Conservation (phyloP, 139 green algal genomes). For the Closterium sp. region DNA sequence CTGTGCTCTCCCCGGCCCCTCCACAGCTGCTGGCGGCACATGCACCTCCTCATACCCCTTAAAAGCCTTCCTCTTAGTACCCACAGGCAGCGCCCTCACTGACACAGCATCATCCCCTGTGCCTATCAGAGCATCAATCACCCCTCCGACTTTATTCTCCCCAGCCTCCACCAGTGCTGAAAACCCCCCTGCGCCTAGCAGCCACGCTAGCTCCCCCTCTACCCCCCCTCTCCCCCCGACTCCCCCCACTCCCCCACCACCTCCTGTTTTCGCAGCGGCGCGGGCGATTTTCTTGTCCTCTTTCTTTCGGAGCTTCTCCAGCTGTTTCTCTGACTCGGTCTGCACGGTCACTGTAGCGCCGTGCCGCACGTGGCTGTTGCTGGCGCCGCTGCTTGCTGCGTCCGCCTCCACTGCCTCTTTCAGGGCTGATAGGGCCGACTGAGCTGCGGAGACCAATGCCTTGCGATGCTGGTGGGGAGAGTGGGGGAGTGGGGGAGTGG, state of each 20-base stretch:
- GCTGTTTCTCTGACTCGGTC: conserved; percentile 40
- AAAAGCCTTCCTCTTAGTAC: conserved; percentile 69
- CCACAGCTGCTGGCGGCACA: conserved; percentile 68
- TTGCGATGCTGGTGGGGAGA: conserved; percentile 9
- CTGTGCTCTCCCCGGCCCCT: background rate
- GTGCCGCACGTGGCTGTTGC: background rate
- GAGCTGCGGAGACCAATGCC: background rate
- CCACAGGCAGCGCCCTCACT: conserved; percentile 67
- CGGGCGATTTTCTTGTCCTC: conserved; percentile 39
- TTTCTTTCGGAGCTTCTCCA: conserved; percentile 47
- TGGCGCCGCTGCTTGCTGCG: background rate
- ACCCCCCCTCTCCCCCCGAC: background rate
- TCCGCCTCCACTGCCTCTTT: background rate
- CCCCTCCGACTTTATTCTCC: conserved; percentile 20
- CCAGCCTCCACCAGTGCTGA: conserved; percentile 10
- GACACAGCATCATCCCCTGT: conserved; percentile 36
- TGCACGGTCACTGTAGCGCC: conserved; percentile 44
- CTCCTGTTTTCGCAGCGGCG: background rate
- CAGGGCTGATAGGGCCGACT: background rate
- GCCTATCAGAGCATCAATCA: conserved; percentile 36
- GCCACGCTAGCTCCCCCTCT: conserved; percentile 27
- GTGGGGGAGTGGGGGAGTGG: too few relatives aligned
- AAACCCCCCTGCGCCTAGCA: conserved; percentile 35
- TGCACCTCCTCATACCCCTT: conserved; percentile 98
- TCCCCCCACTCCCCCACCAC: background rate